phyloP scores from a whole-genome alignment of 1,139 yeast genomes.

The Eremothecium coryli region DNA sequence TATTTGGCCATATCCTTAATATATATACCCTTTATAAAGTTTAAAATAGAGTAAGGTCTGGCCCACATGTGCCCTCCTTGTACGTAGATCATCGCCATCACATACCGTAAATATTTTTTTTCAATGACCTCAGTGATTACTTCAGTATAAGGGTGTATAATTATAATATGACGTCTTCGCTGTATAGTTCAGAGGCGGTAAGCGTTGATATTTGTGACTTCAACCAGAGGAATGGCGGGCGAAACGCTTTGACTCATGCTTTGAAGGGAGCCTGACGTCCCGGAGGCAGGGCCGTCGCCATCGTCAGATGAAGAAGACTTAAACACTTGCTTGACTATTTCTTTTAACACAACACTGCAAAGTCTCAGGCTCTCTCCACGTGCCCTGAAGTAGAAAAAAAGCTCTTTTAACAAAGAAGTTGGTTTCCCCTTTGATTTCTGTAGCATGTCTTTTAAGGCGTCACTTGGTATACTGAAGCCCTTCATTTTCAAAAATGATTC shows the following conservation, averaged over 20 bases:
- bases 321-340: slow-evolving; percentile 22
- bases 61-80: no score
- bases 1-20: no score
- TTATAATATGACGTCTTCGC: no score
- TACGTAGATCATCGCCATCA: no score
- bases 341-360: slow-evolving; percentile 30
- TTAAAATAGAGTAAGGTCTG: no score
- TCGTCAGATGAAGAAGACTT: slow-evolving; percentile 6
- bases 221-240: slow-evolving; percentile 12
- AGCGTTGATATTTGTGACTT: slow-evolving; percentile 8
- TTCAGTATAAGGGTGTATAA: no score
- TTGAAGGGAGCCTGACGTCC: slow-evolving; percentile 2
- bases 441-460: slow-evolving; percentile 33
- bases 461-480: slow-evolving; percentile 37
- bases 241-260: slow-evolving; percentile 4
- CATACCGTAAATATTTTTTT: no score
- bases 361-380: slow-evolving; percentile 35
- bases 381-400: slow-evolving; percentile 34
- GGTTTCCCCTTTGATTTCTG: slow-evolving; percentile 33
- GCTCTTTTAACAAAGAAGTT: slow-evolving; percentile 31
- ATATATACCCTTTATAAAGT: no score
- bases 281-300: neutral
- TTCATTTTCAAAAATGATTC: slow-evolving; percentile 36
- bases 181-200: slow-evolving; percentile 1
- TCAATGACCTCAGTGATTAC: no score